phyloP scores from a whole-genome alignment of 306 rosid genomes.

The Cajanus cajan region DNA sequence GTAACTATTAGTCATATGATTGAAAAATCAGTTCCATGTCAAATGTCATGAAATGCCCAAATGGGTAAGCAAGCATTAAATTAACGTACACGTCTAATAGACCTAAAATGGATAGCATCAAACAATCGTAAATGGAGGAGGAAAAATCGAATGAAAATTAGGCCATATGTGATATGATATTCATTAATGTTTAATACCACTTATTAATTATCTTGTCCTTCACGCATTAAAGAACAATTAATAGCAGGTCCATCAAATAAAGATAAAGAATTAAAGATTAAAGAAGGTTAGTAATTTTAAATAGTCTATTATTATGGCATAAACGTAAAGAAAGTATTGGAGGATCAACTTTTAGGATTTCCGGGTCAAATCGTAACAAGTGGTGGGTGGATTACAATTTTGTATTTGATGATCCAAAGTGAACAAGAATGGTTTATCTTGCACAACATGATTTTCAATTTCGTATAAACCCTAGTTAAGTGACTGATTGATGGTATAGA shows the following conservation, averaged over 20 bases:
- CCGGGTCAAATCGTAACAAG: neutral
- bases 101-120: neutral
- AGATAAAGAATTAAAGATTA: too few species aligned
- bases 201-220: neutral
- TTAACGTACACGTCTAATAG: neutral
- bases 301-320: neutral
- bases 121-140: constrained; percentile 6
- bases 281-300: neutral
- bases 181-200: constrained; percentile 7
- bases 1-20: constrained; percentile 2
- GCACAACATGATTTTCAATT: neutral
- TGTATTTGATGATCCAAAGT: neutral
- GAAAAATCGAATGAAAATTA: neutral
- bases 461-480: neutral
- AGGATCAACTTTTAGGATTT: neutral
- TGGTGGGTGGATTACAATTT: neutral
- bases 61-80: neutral
- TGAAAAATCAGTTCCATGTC: neutral
- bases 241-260: neutral
- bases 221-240: neutral
- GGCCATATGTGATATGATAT: neutral
- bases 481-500: neutral
- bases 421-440: neutral
- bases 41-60: neutral
- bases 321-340: neutral